phyloP scores from a whole-genome alignment of 2,329 filamentous ascomycete genomes.

The Malbranchea zuffiana region DNA sequence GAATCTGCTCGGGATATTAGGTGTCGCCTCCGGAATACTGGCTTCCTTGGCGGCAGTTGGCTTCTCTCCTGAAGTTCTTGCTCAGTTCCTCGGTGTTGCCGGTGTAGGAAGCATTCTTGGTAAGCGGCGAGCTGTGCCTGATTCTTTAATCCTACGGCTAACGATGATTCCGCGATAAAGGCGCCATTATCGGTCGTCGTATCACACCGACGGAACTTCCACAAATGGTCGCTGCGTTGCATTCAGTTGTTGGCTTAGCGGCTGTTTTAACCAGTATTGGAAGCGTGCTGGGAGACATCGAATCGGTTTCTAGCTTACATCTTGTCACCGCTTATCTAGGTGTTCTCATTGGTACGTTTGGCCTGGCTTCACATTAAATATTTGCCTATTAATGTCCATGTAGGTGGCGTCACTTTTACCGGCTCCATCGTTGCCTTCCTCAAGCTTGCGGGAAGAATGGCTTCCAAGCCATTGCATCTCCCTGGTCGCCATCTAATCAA shows the following conservation, averaged over 20 bases:
- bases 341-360: conserved; percentile 57
- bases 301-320: conserved; percentile 63
- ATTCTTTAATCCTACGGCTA: background rate
- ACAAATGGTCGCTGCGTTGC: conserved; percentile 78
- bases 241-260: conserved; percentile 80
- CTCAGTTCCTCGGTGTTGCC: conserved; percentile 69
- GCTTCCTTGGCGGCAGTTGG: conserved; percentile 73
- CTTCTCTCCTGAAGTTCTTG: conserved; percentile 65
- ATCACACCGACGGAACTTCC: conserved; percentile 83
- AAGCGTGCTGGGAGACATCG: conserved; percentile 65
- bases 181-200: conserved; percentile 67
- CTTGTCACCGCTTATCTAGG: conserved; percentile 78
- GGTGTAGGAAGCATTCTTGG: conserved; percentile 57
- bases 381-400: conserved; percentile 14
- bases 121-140: conserved; percentile 19
- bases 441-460: conserved; percentile 74
- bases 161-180: conserved; percentile 23
- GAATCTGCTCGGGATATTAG: conserved; percentile 76
- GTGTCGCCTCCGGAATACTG: conserved; percentile 70
- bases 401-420: conserved; percentile 74
- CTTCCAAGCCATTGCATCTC: conserved; percentile 61
- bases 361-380: background rate
- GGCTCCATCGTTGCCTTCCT: conserved; percentile 82
- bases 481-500: conserved; percentile 70
- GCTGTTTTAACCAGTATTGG: conserved; percentile 82